phyloP scores from a whole-genome alignment of 331 rosid species.

The Pyrus hybrid region DNA sequence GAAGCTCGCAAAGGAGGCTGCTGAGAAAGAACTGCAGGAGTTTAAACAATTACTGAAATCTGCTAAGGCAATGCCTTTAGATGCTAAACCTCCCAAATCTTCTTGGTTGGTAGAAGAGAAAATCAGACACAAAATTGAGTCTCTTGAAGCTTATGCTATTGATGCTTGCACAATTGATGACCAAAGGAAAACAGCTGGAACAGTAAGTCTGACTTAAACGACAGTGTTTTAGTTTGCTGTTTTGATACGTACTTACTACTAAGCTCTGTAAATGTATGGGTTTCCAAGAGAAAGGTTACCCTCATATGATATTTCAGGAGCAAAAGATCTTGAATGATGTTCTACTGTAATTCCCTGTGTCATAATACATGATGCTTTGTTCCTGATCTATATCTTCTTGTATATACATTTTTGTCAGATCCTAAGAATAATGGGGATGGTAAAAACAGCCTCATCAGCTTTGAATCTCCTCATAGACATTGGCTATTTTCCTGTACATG shows the following conservation, averaged over 20 bases:
- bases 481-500: conserved; percentile 88
- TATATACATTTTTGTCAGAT: conserved; percentile 34
- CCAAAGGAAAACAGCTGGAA: conserved; percentile 73
- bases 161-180: conserved; percentile 65
- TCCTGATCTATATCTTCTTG: background rate
- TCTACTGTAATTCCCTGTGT: background rate
- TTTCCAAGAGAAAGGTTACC: background rate
- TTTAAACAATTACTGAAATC: conserved; percentile 57
- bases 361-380: background rate
- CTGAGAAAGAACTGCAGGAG: conserved; percentile 70
- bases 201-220: conserved; percentile 34
- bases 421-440: conserved; percentile 66
- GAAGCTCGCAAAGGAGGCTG: conserved; percentile 75
- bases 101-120: conserved; percentile 70
- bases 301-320: background rate
- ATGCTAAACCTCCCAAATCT: conserved; percentile 66
- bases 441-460: conserved; percentile 69
- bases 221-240: conserved; percentile 19
- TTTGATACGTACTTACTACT: conserved; percentile 2
- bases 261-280: background rate
- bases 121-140: conserved; percentile 56
- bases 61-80: conserved; percentile 55
- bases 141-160: conserved; percentile 79
- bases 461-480: conserved; percentile 68
- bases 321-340: background rate